phyloP scores from a whole-genome alignment of 2,329 filamentous ascomycete species.

The Drechslera avenae region DNA sequence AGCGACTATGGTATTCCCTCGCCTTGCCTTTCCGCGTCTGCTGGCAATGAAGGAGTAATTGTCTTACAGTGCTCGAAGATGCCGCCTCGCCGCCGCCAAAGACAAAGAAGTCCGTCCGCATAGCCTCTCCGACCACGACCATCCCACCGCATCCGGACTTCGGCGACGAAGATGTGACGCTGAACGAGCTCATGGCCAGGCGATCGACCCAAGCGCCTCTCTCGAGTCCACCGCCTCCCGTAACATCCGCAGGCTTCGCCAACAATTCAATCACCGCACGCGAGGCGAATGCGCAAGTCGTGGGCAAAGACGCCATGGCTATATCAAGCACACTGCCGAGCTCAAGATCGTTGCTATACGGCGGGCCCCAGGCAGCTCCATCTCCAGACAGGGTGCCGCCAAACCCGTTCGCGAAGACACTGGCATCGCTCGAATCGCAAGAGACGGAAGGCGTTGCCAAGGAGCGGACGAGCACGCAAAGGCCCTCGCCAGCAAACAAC shows the following conservation, averaged over 20 bases:
- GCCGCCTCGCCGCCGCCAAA: slow-evolving; percentile 28
- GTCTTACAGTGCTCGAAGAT: slow-evolving; percentile 38
- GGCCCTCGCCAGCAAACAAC: slow-evolving; percentile 27
- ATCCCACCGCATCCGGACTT: slow-evolving; percentile 42
- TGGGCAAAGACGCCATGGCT: slow-evolving; percentile 31
- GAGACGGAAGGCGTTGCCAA: slow-evolving; percentile 26
- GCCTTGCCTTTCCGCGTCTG: slow-evolving; percentile 27
- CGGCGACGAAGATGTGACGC: slow-evolving; percentile 28
- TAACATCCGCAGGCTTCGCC: slow-evolving; percentile 24
- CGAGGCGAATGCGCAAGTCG: slow-evolving; percentile 19
- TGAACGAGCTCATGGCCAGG: slow-evolving; percentile 23
- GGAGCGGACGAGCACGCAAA: slow-evolving; percentile 37
- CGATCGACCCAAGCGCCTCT: slow-evolving; percentile 17
- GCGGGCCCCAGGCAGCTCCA: slow-evolving; percentile 17
- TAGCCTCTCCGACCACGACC: slow-evolving; percentile 49
- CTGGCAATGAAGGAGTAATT: slow-evolving; percentile 42
- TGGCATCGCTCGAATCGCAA: slow-evolving; percentile 45
- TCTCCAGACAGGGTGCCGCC: slow-evolving; percentile 31
- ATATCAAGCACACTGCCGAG: slow-evolving; percentile 31
- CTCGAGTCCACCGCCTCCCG: slow-evolving; percentile 25
- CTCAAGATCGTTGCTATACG: slow-evolving; percentile 24
- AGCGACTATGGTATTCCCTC: slow-evolving; percentile 42
- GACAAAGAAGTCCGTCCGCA: slow-evolving; percentile 67
- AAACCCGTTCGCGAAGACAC: slow-evolving; percentile 48
- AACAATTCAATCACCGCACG: slow-evolving; percentile 22